Base-by-base conservation (phyloP, 1,139 yeast species). In the Sugiyamaella castrensis region DNA sequence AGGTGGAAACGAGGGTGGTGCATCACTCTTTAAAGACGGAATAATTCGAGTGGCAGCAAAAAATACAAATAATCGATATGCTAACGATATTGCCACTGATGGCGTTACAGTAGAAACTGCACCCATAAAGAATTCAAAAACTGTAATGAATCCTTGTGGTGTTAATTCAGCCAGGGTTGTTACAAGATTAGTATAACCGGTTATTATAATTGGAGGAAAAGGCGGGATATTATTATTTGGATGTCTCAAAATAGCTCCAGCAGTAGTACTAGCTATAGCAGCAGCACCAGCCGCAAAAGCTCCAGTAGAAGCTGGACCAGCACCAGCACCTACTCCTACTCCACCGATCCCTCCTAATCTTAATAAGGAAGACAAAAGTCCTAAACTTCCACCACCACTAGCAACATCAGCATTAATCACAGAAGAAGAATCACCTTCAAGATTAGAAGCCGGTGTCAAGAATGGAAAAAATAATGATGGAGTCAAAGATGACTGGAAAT, bases 11-110 rank as follows among this genome's bases (percentile, higher is more conserved):
- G n/a, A n/a, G n/a, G n/a, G n/a, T 16, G 55, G 52, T 13, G 56
- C 55, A 11, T 55, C 52, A 28, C 43, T 10, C 24, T 56, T 62
- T 34, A 64, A 49, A 2, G 62, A 62, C 1, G 98, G 98, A 19
- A 92, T 87, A 54, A 92, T 89, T 64, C 95, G 83, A 12, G 97
- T 87, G 4, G 98, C 97, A 1, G 96, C 89, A 63, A 87, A 88
- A 61, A 91, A 88, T 3, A 91, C 96, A 2, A 87, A 77, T 26
- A 92, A 80, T 60, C 98, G 77, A 64, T 87, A 91, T 2, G 89
- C 88, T 58, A 92, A 73, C 57, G 89, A 88, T 32, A 89, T 75
- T 36, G 88, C 71, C 24, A 92, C 82, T 2, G 96, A 87, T 7
- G 95, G 81, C 0, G 96, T 86, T 43, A 92, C 75, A 33, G 91